phyloP scores from a whole-genome alignment of 345 rosid genomes.

The Aquilaria yunnanensis region DNA sequence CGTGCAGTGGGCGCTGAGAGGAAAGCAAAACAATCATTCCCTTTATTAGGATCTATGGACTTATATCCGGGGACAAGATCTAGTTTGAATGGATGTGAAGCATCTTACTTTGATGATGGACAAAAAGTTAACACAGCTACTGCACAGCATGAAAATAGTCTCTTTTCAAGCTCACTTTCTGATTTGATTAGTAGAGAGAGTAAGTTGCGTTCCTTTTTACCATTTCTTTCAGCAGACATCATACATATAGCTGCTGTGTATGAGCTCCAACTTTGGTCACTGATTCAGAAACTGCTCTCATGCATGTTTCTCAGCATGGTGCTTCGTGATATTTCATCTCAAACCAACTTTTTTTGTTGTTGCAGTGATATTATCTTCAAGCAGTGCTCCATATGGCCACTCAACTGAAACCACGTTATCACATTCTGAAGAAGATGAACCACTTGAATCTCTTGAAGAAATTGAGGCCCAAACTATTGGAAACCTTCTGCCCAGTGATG shows the following conservation, averaged over 20 bases:
- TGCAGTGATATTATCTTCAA: conserved; percentile 46
- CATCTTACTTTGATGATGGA: conserved; percentile 19
- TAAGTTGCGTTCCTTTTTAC: conserved; percentile 19
- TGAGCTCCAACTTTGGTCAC: not conserved
- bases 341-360: conserved; percentile 10
- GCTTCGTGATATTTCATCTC: conserved; percentile 9
- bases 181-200: conserved; percentile 47
- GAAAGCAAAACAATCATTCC: conserved; percentile 19
- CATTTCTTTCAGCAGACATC: not conserved
- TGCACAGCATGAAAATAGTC: conserved; percentile 43
- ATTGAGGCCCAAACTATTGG: conserved; percentile 63
- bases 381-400: conserved; percentile 29
- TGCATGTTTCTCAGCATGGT: conserved; percentile 2
- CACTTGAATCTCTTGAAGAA: conserved; percentile 49
- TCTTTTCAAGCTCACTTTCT: conserved; percentile 60
- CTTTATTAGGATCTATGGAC: conserved; percentile 17
- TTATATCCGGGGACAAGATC: conserved; percentile 16
- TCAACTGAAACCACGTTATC: conserved; percentile 34
- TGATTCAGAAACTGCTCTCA: not conserved
- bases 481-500: conserved; percentile 64
- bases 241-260: not conserved
- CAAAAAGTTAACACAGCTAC: conserved; percentile 21
- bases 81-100: conserved; percentile 17
- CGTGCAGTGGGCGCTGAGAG: conserved; percentile 29
- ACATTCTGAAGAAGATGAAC: conserved; percentile 38